These are phyloP conservation scores for Fusarium sp. DNA, from an alignment of 2,329 filamentous ascomycete genomes.

Conservation along the genomic window DNA sequence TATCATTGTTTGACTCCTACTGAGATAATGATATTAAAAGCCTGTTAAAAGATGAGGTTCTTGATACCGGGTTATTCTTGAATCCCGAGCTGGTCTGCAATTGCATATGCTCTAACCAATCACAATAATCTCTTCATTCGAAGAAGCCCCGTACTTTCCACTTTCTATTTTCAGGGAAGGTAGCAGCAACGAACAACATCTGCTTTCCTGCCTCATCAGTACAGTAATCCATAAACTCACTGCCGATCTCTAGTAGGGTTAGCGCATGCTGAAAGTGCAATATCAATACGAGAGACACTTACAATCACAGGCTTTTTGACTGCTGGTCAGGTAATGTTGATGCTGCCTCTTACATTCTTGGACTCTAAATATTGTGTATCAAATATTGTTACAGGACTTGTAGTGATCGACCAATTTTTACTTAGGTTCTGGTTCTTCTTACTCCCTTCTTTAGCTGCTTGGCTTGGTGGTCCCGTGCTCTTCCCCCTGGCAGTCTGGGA, in stretches of 20 bases:
- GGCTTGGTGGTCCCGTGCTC: constrained; percentile 24
- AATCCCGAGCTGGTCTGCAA: background rate
- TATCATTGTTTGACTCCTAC: background rate
- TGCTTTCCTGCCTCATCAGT: constrained; percentile 10
- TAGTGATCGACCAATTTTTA: constrained; percentile 22
- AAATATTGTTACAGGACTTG: constrained; percentile 2
- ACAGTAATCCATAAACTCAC: background rate
- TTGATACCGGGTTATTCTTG: background rate
- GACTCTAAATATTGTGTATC: background rate
- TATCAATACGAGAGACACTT: background rate
- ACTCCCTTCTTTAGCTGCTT: constrained; percentile 22
- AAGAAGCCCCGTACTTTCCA: constrained; percentile 11
- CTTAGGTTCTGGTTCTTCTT: constrained; percentile 8
- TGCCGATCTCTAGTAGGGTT: constrained; percentile 9
- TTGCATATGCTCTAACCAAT: constrained; percentile 18
- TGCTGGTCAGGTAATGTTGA: background rate
- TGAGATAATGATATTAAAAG: background rate
- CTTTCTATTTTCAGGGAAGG: constrained; percentile 11
- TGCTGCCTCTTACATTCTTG: background rate
- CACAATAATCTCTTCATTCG: background rate
- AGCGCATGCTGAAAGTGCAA: constrained; percentile 3
- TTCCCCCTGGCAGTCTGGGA: background rate
- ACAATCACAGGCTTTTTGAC: background rate
- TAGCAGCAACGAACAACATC: constrained; percentile 5
- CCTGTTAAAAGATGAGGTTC: background rate